These are phyloP conservation scores for Trichomonascaceae sp. DNA, from an alignment of 1,139 yeast genomes.

Conservation along the genomic window DNA sequence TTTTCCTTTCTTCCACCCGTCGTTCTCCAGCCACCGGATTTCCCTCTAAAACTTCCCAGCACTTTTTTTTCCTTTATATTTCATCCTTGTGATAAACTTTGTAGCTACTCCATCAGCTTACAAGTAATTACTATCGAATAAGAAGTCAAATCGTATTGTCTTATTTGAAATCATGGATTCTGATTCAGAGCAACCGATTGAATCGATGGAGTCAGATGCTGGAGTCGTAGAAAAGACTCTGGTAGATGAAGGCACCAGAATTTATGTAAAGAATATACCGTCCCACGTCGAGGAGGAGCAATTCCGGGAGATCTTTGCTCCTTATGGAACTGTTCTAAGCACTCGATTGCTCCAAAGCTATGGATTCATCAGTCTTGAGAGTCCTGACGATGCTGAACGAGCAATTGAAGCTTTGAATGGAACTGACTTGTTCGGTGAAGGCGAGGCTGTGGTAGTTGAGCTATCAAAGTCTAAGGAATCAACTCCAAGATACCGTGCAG, in stretches of 20 bases:
- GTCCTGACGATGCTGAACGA: conserved; percentile 25
- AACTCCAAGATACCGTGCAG: conserved; percentile 19
- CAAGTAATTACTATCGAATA: background rate
- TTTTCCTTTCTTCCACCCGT: background rate
- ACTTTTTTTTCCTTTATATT: background rate
- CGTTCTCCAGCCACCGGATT: background rate
- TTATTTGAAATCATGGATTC: background rate
- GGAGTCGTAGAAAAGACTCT: background rate
- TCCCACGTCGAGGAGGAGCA: conserved; percentile 52
- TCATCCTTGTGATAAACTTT: background rate
- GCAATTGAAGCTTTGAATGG: conserved; percentile 31
- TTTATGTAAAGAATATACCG: conserved; percentile 10
- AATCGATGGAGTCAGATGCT: background rate
- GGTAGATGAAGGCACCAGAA: conserved; percentile 1
- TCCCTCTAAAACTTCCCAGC: background rate
- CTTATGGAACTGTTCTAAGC: conserved; percentile 63
- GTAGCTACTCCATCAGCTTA: background rate
- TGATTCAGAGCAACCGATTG: background rate
- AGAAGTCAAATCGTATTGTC: background rate
- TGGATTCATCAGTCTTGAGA: conserved; percentile 68
- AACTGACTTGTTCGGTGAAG: conserved; percentile 32
- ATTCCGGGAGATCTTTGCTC: conserved; percentile 53
- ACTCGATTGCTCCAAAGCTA: conserved; percentile 71
- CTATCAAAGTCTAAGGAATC: conserved; percentile 27
- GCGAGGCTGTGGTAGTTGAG: conserved; percentile 32